Percentiles rank a stretch among this genome's conserved stretches.
Evolutionary conservation across 352 stramenopile species (phyloP).

Genomic region (Pythium dissimile): DNA sequence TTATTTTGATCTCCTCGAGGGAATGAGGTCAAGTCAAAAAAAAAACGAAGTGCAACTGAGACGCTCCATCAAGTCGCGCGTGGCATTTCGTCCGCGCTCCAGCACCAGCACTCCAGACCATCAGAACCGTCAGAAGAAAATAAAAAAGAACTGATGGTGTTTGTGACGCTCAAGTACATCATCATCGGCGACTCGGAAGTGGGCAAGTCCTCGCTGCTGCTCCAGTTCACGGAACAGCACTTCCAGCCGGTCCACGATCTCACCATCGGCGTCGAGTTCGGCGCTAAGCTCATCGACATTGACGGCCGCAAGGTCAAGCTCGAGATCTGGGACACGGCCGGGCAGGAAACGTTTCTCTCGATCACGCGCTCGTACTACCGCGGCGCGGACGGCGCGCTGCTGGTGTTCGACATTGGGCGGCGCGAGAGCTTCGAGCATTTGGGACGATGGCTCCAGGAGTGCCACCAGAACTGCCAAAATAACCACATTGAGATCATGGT

Average conservation of each 20-base stretch:
- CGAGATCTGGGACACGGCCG: conserved; percentile 91
- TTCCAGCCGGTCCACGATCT: conserved; percentile 89
- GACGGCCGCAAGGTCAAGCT: conserved; percentile 86
- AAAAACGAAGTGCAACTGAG: too few species aligned
- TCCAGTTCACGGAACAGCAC: conserved; percentile 90
- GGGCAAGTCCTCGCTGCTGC: conserved; percentile 87
- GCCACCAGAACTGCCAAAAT: conserved; percentile 83
- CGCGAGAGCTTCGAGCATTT: conserved; percentile 79
- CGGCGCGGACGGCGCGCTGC: conserved; percentile 78
- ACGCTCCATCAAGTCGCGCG: too few species aligned
- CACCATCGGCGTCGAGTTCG: conserved; percentile 91
- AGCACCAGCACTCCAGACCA: too few species aligned
- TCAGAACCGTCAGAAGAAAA: too few species aligned
- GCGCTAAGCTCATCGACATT: conserved; percentile 81
- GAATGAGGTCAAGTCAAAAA: too few species aligned
- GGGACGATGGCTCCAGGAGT: conserved; percentile 75
- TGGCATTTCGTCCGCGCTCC: too few species aligned
- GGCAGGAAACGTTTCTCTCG: conserved; percentile 87
- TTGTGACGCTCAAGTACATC: conserved; percentile 89
- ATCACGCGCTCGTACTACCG: conserved; percentile 90
- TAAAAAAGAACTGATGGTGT: conserved; percentile 71
- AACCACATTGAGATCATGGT: conserved; percentile 83
- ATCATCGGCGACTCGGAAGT: conserved; percentile 89
- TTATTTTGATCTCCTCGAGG: too few species aligned
- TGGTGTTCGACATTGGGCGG: conserved; percentile 86